These are phyloP conservation scores for Amanita pseudoporphyria DNA, from an alignment of 768 basidiomycete genomes.

Conservation along the genomic window DNA sequence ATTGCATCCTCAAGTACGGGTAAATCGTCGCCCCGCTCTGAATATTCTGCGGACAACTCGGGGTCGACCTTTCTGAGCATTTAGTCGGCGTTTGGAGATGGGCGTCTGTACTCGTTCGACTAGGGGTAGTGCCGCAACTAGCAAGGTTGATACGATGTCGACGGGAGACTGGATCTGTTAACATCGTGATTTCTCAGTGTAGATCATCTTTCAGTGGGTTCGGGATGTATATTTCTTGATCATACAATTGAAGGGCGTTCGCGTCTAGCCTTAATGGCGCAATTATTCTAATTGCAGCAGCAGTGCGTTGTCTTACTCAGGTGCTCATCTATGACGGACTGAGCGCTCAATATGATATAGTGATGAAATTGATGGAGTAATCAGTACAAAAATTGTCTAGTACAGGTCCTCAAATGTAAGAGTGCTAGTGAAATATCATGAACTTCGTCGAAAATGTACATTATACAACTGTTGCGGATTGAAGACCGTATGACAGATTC, in stretches of 20 bases:
- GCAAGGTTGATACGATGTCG: neutral
- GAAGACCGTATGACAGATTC: neutral
- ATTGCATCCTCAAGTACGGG: neutral
- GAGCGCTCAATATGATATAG: too few relatives aligned
- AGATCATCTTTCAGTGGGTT: too few relatives aligned
- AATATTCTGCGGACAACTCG: neutral
- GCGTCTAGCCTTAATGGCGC: too few relatives aligned
- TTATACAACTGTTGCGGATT: neutral
- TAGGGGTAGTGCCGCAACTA: neutral
- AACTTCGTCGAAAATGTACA: neutral
- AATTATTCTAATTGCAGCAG: too few relatives aligned
- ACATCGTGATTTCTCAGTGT: neutral
- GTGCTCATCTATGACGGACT: too few relatives aligned
- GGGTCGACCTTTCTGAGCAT: neutral
- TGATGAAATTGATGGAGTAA: too few relatives aligned
- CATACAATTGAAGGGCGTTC: too few relatives aligned
- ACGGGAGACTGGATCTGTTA: neutral
- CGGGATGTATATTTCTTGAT: too few relatives aligned
- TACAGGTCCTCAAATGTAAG: too few relatives aligned
- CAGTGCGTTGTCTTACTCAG: too few relatives aligned
- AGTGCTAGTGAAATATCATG: too few relatives aligned
- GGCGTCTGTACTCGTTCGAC: conserved; percentile 1
- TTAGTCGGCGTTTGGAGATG: neutral
- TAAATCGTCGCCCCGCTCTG: neutral
- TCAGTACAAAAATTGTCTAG: too few relatives aligned